Base-by-base conservation (phyloP, 2,329 filamentous ascomycete species). In the Onygenales sp. region DNA sequence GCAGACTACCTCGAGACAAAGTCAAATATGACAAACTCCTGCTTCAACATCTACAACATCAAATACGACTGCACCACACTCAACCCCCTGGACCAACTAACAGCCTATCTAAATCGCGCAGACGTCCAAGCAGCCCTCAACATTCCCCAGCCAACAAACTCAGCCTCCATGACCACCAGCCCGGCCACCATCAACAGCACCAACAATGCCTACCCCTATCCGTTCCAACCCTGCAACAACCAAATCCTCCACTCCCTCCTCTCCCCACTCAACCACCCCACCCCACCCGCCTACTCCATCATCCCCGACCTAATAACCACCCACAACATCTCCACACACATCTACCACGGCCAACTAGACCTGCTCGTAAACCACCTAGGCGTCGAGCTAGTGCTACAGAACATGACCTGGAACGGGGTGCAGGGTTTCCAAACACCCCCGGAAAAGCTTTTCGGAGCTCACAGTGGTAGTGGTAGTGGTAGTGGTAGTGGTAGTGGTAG, bases 381-480 rank as follows among this genome's bases (percentile, higher is more conserved):
- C 3, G 63, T 63, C 7, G 65, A 71, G 45, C 53, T 72, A 5
- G 61, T 59, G 5, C 58, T 72, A 36, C 68, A 72, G 54, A 72
- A 72, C 51, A 71, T 73, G 69, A 71, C 70, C 10, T 73, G 69
- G 69, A 56, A 60, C 35, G 68, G 69, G 4, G 56, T 54, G 3
- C 68, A 69, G 51, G 70, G 70, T 2, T 69, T 71, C 45, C 58
- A 62, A n/a, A 14, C 57, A 13, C 59, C 58, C n/a, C 67, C 67
- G 0, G 54, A 35, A 31, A 55, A 54, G 0, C 14, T 44, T 2
- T 70, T 70, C 43, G 13, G 49, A 8, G 7, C 14, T 21, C 45
- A 2, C 17, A 17, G 27, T 9, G 41, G 27, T 13, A 8, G 13
- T 7, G 36, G 27, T 14, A 41, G 27, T 9, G 41, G 27, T 13